Percentiles rank a stretch among this genome's conserved stretches.
These are phyloP conservation scores for Elaeis guineensis DNA, from an alignment of 176 grass and related monocot species.

Conservation along the genomic window DNA sequence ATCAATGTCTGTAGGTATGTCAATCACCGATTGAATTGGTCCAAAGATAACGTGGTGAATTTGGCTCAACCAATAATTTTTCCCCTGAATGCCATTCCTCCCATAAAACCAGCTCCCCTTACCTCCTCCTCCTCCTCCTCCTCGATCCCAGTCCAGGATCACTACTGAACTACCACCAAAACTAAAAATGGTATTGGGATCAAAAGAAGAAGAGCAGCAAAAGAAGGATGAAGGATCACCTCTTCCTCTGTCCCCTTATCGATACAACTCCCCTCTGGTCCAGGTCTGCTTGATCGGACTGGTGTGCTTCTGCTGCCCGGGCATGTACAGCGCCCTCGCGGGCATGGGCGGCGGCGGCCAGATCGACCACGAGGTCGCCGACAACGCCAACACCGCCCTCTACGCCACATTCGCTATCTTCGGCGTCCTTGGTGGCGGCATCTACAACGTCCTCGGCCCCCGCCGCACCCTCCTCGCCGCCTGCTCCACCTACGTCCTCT, in stretches of 20 bases:
- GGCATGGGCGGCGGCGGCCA: slow-evolving; percentile 86
- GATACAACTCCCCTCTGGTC: slow-evolving; percentile 70
- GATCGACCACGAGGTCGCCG: slow-evolving; percentile 46
- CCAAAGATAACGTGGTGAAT: too few species aligned
- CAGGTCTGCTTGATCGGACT: slow-evolving; percentile 75
- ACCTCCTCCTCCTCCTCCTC: too few species aligned
- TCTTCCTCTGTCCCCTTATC: neutral
- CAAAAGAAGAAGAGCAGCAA: too few species aligned
- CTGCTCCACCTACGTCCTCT: slow-evolving; percentile 70
- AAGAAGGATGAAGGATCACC: too few species aligned
- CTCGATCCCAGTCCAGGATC: too few species aligned
- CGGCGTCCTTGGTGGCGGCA: slow-evolving; percentile 67
- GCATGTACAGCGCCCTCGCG: slow-evolving; percentile 96
- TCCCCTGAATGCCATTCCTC: too few species aligned
- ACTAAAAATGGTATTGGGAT: too few species aligned
- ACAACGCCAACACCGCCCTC: slow-evolving; percentile 95
- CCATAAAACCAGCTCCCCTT: too few species aligned
- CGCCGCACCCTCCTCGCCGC: slow-evolving; percentile 54
- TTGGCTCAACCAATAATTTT: too few species aligned
- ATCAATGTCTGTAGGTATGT: too few species aligned
- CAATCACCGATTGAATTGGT: too few species aligned
- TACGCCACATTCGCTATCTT: slow-evolving; percentile 84
- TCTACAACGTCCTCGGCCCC: slow-evolving; percentile 83
- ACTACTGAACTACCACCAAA: too few species aligned
- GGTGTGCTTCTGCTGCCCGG: slow-evolving; percentile 96